Percentiles rank a stretch among this genome's conserved stretches.
Conservation (phyloP, 2,329 filamentous ascomycete genomes). For the Elsinoe arachidis region DNA sequence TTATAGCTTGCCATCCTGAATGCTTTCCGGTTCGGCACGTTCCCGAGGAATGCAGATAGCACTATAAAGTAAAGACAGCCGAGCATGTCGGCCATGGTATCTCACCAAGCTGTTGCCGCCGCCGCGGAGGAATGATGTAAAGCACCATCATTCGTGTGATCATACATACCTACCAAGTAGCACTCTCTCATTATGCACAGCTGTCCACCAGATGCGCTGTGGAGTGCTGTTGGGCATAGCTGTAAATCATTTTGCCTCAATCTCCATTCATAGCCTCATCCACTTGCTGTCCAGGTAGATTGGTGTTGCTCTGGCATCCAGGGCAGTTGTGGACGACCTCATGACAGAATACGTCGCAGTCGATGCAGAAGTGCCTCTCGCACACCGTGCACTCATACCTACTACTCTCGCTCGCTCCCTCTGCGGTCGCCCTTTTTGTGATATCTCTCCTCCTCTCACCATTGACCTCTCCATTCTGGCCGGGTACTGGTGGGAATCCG, state of each 20-base stretch:
- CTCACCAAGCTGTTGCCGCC: not conserved
- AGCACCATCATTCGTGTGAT: not conserved
- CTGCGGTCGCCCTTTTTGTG: slow-evolving; percentile 19
- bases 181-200: too few species aligned
- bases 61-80: not conserved
- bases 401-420: slow-evolving; percentile 68
- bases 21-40: not conserved
- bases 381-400: slow-evolving; percentile 88
- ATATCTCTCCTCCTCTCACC: slow-evolving; percentile 14
- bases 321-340: slow-evolving; percentile 94
- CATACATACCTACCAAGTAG: too few species aligned
- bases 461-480: slow-evolving; percentile 4
- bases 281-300: slow-evolving; percentile 21
- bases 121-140: not conserved
- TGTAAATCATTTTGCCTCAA: not conserved
- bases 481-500: slow-evolving; percentile 53
- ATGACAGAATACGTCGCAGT: slow-evolving; percentile 93
- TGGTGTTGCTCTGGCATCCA: slow-evolving; percentile 56
- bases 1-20: too few species aligned
- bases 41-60: not conserved
- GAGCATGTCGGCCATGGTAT: not conserved
- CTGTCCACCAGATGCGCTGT: too few species aligned
- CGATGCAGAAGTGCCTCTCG: slow-evolving; percentile 87
- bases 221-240: too few species aligned
- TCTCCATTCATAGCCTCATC: not conserved